Percentiles rank a stretch among this genome's conserved stretches.
Conservation (phyloP, 371 early-diverging fungal species). For the Syncephalastrum contaminatum region DNA sequence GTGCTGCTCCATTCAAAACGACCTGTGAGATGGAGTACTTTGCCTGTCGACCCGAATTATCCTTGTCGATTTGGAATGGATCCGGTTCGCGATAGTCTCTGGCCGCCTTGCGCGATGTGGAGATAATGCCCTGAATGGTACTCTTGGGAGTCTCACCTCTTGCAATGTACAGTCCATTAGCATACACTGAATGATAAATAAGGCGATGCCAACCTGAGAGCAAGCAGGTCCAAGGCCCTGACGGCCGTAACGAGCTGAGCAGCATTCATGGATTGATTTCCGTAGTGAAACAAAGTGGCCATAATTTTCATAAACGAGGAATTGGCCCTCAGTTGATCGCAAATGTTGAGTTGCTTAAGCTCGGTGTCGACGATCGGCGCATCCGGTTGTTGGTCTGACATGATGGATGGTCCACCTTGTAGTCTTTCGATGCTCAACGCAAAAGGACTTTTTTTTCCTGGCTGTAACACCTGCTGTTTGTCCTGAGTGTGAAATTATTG, state of each 20-base stretch:
- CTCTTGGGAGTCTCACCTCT: slow-evolving; percentile 58
- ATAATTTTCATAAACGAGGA: slow-evolving; percentile 52
- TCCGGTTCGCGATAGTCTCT: slow-evolving; percentile 40
- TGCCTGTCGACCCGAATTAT: slow-evolving; percentile 39
- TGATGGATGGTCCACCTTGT: slow-evolving; percentile 10
- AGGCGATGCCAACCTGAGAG: slow-evolving; percentile 32
- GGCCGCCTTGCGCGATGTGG: slow-evolving; percentile 46
- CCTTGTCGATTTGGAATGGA: slow-evolving; percentile 46
- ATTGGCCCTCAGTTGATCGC: slow-evolving; percentile 41
- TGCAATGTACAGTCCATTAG: slow-evolving; percentile 1
- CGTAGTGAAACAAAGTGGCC: slow-evolving; percentile 50
- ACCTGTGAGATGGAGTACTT: slow-evolving; percentile 44
- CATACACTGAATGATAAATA: not conserved
- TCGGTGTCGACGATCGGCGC: slow-evolving; percentile 33
- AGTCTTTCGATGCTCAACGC: no score
- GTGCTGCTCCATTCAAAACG: slow-evolving; percentile 32
- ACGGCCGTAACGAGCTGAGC: slow-evolving; percentile 47
- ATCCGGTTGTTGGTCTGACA: slow-evolving; percentile 7
- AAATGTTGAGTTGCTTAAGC: slow-evolving; percentile 39
- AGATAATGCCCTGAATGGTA: slow-evolving; percentile 54
- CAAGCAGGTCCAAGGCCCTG: slow-evolving; percentile 39
- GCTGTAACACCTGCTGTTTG: no score
- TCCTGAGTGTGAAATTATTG: no score
- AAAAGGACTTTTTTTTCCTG: no score
- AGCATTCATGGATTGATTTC: slow-evolving; percentile 48